Base-by-base conservation (phyloP, 75 land plant species). In the Larix kaempferi region DNA sequence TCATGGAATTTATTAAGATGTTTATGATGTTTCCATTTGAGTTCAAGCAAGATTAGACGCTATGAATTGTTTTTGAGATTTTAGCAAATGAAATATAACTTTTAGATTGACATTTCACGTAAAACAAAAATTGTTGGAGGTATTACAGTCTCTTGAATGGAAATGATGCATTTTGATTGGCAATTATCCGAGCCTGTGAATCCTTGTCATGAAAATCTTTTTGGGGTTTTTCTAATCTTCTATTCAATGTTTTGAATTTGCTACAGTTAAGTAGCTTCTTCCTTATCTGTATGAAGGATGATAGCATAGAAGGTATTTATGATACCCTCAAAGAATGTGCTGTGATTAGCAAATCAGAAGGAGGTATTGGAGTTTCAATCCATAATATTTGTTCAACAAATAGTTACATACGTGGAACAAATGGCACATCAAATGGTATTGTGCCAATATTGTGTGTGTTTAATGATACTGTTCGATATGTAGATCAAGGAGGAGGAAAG, bases 401-500 rank as follows among this genome's bases (percentile, higher is more conserved):
- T 25, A 86, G 88, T 33, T 86, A 86, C 79, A 86, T 86, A 33
- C 74, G 87, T 25, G 88, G 88, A 22, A 80, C 88, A 16, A 84
- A 86, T 71, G 87, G 88, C 41, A 86, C 88, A 25, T 86, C 88
- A 17, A 86, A 86, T 66, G 88, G 88, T 6, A 85, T 84, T 60
- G 73, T 86, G 44, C 88, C 88, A n/a, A 86, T 84, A 83, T 74
- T 86, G 29, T 79, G 83, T 23, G 88, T 86, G 83, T 86, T 84
- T 66, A 86, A 86, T 77, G 88, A 86, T 54, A 86, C 88, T 17
- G 87, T 87, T 64, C 82, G 88, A 19, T 86, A 86, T 64, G 88
- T 86, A 3, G 88, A 86, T 57, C 88, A 86, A 62, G 88, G 88
- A 12, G 88, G 87, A 21, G 88, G 88, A 80, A 86, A 84, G 64